These are phyloP conservation scores for Lentinula boryana DNA, from an alignment of 768 basidiomycete species.

Conservation along the genomic window DNA sequence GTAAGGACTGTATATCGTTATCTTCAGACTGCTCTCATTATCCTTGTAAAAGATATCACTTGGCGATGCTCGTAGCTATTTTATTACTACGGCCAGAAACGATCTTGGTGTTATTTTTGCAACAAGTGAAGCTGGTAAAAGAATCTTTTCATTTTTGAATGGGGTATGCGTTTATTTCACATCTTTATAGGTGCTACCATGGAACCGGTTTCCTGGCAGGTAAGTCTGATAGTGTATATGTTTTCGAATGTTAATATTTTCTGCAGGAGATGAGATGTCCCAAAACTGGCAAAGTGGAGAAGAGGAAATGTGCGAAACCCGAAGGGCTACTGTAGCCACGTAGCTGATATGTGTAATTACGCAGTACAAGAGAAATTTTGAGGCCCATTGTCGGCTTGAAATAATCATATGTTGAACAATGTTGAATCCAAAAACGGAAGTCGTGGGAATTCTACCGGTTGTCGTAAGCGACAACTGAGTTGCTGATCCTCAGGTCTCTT, in stretches of 20 bases:
- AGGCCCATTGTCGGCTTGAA: too few relatives aligned
- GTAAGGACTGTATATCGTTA: slow-evolving; percentile 37
- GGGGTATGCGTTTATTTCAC: not conserved
- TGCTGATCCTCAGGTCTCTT: not conserved
- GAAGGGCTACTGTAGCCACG: slow-evolving; percentile 29
- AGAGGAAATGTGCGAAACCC: slow-evolving; percentile 84
- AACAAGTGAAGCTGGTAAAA: slow-evolving; percentile 75
- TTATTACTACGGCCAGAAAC: slow-evolving; percentile 85
- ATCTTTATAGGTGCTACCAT: slow-evolving; percentile 59
- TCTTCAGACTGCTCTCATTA: not conserved
- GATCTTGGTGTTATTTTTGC: slow-evolving; percentile 91
- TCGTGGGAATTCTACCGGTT: not conserved
- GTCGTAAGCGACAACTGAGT: not conserved
- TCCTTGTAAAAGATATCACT: slow-evolving; percentile 64
- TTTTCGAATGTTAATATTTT: not conserved
- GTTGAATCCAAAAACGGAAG: not conserved
- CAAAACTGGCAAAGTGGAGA: slow-evolving; percentile 73
- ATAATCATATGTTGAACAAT: not conserved
- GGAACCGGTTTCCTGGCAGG: slow-evolving; percentile 81
- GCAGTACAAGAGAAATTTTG: too few relatives aligned
- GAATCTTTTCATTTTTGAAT: not conserved
- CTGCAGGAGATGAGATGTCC: slow-evolving; percentile 74
- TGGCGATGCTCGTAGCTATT: slow-evolving; percentile 89
- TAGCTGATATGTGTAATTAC: too few relatives aligned
- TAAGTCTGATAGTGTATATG: not conserved